Base-by-base conservation (phyloP, 108 stramenopile species). In the Cyclotella atomus region DNA sequence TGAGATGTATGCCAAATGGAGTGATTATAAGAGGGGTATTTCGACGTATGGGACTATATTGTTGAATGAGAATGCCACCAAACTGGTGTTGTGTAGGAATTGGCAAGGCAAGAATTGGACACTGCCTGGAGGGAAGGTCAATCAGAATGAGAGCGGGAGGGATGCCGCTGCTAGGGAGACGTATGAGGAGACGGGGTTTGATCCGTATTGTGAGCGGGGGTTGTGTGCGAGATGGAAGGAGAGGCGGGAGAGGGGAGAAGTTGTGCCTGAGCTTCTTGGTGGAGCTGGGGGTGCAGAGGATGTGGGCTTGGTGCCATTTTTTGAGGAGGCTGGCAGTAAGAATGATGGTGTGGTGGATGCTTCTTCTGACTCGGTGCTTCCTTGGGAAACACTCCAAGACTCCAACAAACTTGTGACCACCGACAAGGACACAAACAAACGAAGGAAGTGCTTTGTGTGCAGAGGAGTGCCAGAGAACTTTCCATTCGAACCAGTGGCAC, bases 181-280 rank as follows among this genome's bases (percentile, higher is more conserved):
- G 20, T 95, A 95, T 83, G 95, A 95, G 69, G 94, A 95, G 74
- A 95, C 95, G 17, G 95, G 95, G 23, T 95, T 95, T 83, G 95
- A 95, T 90, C 89, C 91, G 2, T 44, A 73, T 46, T 79, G 80
- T 23, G 52, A 71, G 25, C 36, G 52, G 65, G 83, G 83, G 0
- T 3, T 71, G 1, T 79, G 53, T 74, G 73, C 52, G 75, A 85
- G 30, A 4, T 83, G 45, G 83, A 80, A 34, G 53, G 62, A 63
- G 54, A 59, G 60, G 50, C 25, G 45, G 24, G 79, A 68, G 14
- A 49, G 61, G 20, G 66, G 74, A 1, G 75, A 79, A 29, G 30
- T 49, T n/a, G 67, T 63, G 47, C 61, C 38, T 10, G 73, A 82
- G 23, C 38, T 66, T 27, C 25, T 60, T 33, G 12, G 24, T 36